A percentile compares a stretch with the other conserved stretches of the same genome.
Evolutionary conservation across 2,329 filamentous ascomycete species (phyloP).

Genomic region (Huntiella abstrusa): DNA sequence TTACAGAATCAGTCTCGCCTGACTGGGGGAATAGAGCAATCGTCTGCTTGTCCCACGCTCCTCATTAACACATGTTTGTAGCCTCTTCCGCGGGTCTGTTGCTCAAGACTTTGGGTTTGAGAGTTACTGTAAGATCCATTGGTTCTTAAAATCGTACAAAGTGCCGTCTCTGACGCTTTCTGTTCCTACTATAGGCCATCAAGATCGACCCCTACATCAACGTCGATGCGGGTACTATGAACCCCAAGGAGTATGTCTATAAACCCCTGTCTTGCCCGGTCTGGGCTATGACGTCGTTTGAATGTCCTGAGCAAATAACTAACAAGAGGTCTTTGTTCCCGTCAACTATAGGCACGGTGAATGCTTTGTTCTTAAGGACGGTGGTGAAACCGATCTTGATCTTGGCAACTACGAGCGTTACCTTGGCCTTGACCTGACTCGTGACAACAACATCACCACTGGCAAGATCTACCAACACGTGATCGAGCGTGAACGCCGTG

Average conservation of each 20-base stretch:
- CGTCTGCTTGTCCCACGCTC: not conserved
- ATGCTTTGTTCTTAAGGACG: conserved; percentile 72
- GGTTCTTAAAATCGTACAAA: not conserved
- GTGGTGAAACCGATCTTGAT: conserved; percentile 42
- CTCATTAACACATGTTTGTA: conserved; percentile 14
- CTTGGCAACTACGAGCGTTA: conserved; percentile 36
- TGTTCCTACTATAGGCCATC: conserved; percentile 22
- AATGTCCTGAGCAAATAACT: not conserved
- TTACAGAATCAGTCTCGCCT: not conserved
- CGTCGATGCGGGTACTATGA: conserved; percentile 20
- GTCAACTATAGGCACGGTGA: conserved; percentile 50
- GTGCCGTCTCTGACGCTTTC: not conserved
- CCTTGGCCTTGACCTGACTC: conserved; percentile 53
- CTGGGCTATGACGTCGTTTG: not conserved
- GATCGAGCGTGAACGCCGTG: conserved; percentile 47
- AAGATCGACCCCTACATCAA: conserved; percentile 34
- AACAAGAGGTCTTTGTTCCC: not conserved
- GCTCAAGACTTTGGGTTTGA: conserved; percentile 56
- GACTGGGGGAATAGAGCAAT: not conserved
- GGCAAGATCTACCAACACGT: conserved; percentile 90
- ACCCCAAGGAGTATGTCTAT: conserved; percentile 19
- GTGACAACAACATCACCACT: conserved; percentile 91
- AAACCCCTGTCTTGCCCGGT: not conserved
- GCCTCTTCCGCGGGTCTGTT: conserved; percentile 50
- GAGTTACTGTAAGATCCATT: conserved; percentile 36